These are phyloP conservation scores for Melanomma pulvis-pyrius DNA, from an alignment of 495 filamentous ascomycete genomes.

Conservation along the genomic window DNA sequence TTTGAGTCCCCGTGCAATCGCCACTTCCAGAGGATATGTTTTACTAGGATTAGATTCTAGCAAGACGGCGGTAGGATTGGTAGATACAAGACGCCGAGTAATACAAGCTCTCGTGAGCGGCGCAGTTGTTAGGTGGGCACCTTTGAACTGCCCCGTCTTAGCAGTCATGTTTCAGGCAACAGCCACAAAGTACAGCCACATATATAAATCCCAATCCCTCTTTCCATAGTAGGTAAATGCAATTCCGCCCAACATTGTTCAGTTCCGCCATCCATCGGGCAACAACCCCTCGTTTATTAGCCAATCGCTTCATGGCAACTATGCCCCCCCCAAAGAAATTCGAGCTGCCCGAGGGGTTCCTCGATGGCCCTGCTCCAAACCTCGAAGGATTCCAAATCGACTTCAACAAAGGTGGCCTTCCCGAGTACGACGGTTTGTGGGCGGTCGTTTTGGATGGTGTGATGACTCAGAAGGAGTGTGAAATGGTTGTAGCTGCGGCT, in stretches of 20 bases:
- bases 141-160: too few relatives aligned
- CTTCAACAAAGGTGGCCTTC: conserved; percentile 41
- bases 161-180: too few relatives aligned
- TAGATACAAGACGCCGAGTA: too few relatives aligned
- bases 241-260: not conserved
- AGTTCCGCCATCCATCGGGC: not conserved
- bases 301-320: not conserved
- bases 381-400: conserved; percentile 39
- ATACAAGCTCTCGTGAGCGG: too few relatives aligned
- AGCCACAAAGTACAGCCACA: not conserved
- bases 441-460: conserved; percentile 49
- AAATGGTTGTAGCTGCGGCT: conserved; percentile 42
- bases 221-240: too few relatives aligned
- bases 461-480: conserved; percentile 48
- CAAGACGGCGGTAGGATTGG: too few relatives aligned
- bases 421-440: conserved; percentile 40
- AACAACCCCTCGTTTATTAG: not conserved
- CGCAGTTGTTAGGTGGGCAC: not conserved
- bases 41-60: too few relatives aligned
- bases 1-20: not conserved
- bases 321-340: conserved; percentile 21
- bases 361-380: conserved; percentile 38
- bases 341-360: conserved; percentile 39
- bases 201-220: not conserved
- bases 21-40: too few relatives aligned